Evolutionary conservation across 2,329 filamentous ascomycete genomes (phyloP).

Genomic region (Fusarium haematococcum): DNA sequence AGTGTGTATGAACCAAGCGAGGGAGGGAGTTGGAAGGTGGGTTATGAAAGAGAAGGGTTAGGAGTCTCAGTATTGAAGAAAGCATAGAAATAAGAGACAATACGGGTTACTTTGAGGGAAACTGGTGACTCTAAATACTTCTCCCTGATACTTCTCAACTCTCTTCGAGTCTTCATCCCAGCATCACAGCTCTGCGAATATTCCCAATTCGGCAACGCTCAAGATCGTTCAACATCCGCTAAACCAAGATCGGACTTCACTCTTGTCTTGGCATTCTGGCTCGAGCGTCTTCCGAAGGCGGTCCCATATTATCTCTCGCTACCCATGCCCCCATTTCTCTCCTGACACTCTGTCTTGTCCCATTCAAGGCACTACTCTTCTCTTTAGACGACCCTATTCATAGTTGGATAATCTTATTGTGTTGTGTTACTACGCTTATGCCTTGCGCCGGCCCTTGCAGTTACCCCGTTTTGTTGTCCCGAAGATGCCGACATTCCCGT

Average conservation of each 20-base stretch:
- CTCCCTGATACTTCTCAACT: not conserved
- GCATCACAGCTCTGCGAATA: not conserved
- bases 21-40: not conserved
- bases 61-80: not conserved
- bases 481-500: not conserved
- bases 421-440: not conserved
- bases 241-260: not conserved
- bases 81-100: too few species aligned
- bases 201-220: not conserved
- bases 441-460: not conserved
- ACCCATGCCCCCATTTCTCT: not conserved
- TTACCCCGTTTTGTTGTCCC: not conserved
- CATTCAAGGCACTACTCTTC: not conserved
- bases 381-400: not conserved
- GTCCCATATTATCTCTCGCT: not conserved
- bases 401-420: too few species aligned
- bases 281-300: not conserved
- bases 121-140: not conserved
- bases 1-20: not conserved
- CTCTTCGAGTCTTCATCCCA: not conserved
- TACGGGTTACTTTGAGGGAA: not conserved
- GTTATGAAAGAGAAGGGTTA: accelerated
- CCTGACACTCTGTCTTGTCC: not conserved
- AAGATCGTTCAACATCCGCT: not conserved
- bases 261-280: not conserved